Conservation (phyloP, 371 early-diverging fungal species). For the Mortierella sp. region DNA sequence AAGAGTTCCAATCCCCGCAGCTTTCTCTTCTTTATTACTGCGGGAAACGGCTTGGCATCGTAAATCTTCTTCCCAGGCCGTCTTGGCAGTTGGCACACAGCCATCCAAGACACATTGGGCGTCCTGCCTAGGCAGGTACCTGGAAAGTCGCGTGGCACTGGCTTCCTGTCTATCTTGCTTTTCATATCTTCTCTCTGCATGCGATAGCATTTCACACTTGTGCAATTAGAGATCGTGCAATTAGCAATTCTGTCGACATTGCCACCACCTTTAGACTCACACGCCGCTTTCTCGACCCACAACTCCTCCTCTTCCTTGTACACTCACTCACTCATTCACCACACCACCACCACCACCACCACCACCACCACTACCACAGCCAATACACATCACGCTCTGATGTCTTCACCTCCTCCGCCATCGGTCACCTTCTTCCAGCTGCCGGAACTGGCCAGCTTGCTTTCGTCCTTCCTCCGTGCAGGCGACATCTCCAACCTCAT, state of each 20-base stretch:
- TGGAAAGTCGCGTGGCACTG: too few species aligned
- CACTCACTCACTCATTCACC: too few species aligned
- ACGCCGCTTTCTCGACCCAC: background rate
- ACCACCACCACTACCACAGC: background rate
- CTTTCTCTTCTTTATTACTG: background rate
- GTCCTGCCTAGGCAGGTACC: too few species aligned
- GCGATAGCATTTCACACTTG: background rate
- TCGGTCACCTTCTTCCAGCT: background rate
- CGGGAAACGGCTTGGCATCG: constrained; percentile 3
- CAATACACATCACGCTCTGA: background rate
- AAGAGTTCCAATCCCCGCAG: background rate
- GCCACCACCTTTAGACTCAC: background rate
- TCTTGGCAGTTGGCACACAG: background rate
- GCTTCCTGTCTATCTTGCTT: too few species aligned
- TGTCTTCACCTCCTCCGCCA: background rate
- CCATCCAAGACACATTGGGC: too few species aligned
- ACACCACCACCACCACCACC: background rate
- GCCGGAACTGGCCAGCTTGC: background rate
- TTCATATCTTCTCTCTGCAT: too few species aligned
- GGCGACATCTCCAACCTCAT: constrained; percentile 8
- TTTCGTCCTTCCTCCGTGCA: background rate
- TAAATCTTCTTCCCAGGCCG: background rate
- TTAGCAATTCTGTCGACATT: background rate
- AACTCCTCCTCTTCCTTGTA: too few species aligned
- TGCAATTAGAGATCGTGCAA: background rate